phyloP scores from a whole-genome alignment of 768 basidiomycete genomes.

The Boletus speciosus region DNA sequence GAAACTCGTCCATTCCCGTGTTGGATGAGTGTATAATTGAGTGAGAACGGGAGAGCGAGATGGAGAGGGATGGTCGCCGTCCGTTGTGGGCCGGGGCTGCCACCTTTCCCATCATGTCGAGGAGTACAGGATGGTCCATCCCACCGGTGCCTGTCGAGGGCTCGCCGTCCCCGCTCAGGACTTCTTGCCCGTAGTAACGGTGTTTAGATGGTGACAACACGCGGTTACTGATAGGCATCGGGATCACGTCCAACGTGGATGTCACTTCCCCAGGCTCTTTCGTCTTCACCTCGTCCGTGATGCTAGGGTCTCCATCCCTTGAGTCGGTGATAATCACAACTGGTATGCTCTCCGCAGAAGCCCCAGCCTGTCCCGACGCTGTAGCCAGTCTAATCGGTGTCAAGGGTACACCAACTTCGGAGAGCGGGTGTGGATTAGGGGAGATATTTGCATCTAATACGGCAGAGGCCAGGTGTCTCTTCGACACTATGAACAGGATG shows the following conservation, averaged over 20 bases:
- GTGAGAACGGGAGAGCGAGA: slow-evolving; percentile 12
- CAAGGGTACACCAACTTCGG: not conserved
- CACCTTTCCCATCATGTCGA: not conserved
- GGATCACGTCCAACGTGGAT: slow-evolving; percentile 2
- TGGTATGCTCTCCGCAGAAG: slow-evolving; percentile 10
- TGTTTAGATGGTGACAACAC: slow-evolving; percentile 18
- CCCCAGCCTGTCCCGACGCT: not conserved
- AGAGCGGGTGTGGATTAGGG: not conserved
- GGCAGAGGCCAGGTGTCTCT: slow-evolving; percentile 18
- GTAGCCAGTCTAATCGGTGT: not conserved
- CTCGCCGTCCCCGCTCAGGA: not conserved
- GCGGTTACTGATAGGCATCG: slow-evolving; percentile 16
- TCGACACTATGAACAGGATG: slow-evolving; percentile 19
- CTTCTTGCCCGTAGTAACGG: slow-evolving; percentile 19
- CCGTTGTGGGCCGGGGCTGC: not conserved
- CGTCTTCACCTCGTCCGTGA: slow-evolving; percentile 2
- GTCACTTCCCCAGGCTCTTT: slow-evolving; percentile 6
- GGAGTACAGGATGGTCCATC: not conserved
- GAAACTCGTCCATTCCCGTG: slow-evolving; percentile 22
- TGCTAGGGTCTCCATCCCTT: not conserved
- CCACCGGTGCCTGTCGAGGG: not conserved
- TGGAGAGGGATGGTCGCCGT: slow-evolving; percentile 13
- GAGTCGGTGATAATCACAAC: slow-evolving; percentile 20
- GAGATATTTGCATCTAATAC: slow-evolving; percentile 15
- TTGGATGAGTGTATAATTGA: slow-evolving; percentile 15